Evolutionary conservation across 225 moss, liverwort and hornwort species (phyloP), one percentile per base, ranked within the genome.

Genomic region (Pseudoscleropodium purum): DNA sequence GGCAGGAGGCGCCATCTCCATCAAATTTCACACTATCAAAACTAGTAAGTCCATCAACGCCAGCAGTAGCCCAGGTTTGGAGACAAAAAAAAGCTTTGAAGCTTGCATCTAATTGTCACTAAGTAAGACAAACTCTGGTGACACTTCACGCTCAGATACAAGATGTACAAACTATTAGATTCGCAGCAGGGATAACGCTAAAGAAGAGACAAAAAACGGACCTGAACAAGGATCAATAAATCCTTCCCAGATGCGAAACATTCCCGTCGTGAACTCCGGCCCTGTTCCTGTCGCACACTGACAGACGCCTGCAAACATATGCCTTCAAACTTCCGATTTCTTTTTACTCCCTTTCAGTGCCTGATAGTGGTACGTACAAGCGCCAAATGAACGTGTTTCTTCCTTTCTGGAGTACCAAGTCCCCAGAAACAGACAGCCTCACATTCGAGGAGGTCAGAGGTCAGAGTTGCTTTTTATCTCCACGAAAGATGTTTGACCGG

Each of bases 171-270:
- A 82, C 87, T 67, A 82, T 15, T 79, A 88, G 87, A 64, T 77
- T 86, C 59, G 69, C 75, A 85, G 64, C 79, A 78, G 74, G 37
- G 77, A 49, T 72, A n/a, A 79, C 73, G 59, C 86, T 83, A 57
- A 86, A 88, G 63, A 29, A 75, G 80, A 51, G 75, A 79, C 36
- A 45, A 36, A 84, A 77, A 57, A 54, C 54, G 57, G 78, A 79
- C 82, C 88, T 69, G 86, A 88, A 24, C 89, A 87, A 88, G 84
- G 73, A 84, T 84, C 51, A n/a, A 77, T 67, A 27, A 69, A 87
- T 69, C 43, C 87, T 82, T 78, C 23, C 79, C 93, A 88, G 88
- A 87, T 91, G 84, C 61, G 51, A 61, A 90, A 85, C 81, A 37
- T 17, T 81, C 45, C 85, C 37, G 37, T 83, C 68, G 73, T 51